Percentiles rank a stretch among this genome's conserved stretches.
These are phyloP conservation scores for Lepidium campestre DNA, from an alignment of 441 rosid genomes.

Conservation along the genomic window DNA sequence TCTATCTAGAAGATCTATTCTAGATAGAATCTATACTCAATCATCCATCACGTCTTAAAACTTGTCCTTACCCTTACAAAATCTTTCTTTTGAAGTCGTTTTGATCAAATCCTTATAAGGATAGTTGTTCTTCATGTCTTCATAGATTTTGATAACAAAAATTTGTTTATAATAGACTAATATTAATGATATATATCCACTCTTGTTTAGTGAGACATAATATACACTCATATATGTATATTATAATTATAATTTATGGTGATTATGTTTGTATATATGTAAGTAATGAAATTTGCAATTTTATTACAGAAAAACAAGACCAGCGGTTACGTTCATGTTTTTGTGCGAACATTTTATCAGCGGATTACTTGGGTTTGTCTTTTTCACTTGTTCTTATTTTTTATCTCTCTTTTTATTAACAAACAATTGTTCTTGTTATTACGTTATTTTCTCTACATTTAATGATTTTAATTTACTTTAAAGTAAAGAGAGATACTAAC, in stretches of 20 bases:
- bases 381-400: background rate
- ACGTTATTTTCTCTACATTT: background rate
- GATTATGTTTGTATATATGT: background rate
- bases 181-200: background rate
- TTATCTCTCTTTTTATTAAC: no score
- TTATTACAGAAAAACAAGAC: conserved; percentile 38
- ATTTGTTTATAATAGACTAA: background rate
- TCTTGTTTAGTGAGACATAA: background rate
- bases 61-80: no score
- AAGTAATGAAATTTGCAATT: background rate
- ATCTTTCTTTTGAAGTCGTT: no score
- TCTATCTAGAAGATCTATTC: no score
- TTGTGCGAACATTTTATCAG: conserved; percentile 39
- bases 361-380: conserved; percentile 44
- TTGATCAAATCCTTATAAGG: no score
- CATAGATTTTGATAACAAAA: no score
- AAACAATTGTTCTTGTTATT: background rate
- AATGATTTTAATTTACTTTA: background rate
- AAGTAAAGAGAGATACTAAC: background rate
- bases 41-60: no score
- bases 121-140: no score
- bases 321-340: conserved; percentile 31
- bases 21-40: no score
- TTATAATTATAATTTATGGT: background rate
- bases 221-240: no score